Base-by-base conservation (phyloP, 177 flowering plant species). In the Vitis hybrid region DNA sequence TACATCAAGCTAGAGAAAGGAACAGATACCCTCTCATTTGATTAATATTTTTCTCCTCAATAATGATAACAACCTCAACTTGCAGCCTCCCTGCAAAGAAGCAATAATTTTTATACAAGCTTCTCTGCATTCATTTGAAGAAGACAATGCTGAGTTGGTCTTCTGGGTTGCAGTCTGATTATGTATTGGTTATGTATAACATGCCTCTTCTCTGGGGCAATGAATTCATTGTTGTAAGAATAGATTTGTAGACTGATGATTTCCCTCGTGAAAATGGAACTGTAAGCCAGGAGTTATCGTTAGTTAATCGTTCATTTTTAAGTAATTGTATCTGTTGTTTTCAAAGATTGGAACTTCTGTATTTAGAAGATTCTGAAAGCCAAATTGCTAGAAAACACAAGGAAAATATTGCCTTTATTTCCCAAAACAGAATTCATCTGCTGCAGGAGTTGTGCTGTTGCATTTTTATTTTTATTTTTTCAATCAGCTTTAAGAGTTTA, bases 1-100 rank as follows among this genome's bases (percentile, higher is more conserved):
- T 62, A 48, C 56, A 5, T 57, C 52, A 12, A 77, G 65, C 32
- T 70, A 68, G 64, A 50, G 60, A 58, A n/a, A 19, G 40, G 40
- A 34, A 34, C 40, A 34, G 40, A 17, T 67, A 32, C 45, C 18
- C 54, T 66, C 60, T 17, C 26, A 19, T 56, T 26, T 48, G 45
- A 30, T 32, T 45, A 45, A 34, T 17, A 56, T 59, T 59, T 4
- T 23, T 59, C 40, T 17, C 6, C 19, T 56, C 60, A 54, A 54
- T 56, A 13, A 19, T 18, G 26, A 21, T 56, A 19, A 56, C 11
- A 19, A 19, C 11, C 60, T 56, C 4, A 9, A 56, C 19, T 15
- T 56, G 9, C 23, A 6, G 60, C 60, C 5, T 54, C 23, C 10
- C 60, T n/a, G 17, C 60, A 8, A n/a, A n/a, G 17, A 11, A 13